Evolutionary conservation across 2,329 filamentous ascomycete species (phyloP).

Genomic region (Epichloe amarillans): DNA sequence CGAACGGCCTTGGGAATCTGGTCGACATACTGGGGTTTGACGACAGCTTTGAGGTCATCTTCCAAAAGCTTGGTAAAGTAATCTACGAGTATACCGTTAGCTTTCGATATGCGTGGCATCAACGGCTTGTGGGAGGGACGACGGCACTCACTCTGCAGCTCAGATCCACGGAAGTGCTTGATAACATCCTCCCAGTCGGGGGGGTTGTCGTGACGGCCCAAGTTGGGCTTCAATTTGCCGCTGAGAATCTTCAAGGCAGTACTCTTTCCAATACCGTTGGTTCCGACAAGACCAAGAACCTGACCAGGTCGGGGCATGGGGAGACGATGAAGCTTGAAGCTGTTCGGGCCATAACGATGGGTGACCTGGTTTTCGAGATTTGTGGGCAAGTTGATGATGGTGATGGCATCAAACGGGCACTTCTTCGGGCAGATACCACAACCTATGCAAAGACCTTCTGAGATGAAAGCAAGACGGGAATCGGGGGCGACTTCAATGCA

Average conservation of each 20-base stretch:
- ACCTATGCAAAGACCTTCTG: slow-evolving; percentile 88
- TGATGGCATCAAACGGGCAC: slow-evolving; percentile 96
- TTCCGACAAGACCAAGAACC: slow-evolving; percentile 90
- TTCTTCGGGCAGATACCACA: slow-evolving; percentile 99
- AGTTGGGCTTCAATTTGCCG: slow-evolving; percentile 95
- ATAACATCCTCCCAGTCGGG: slow-evolving; percentile 99
- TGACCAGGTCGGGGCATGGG: slow-evolving; percentile 93
- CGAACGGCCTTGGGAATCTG: slow-evolving; percentile 91
- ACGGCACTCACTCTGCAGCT: slow-evolving; percentile 68
- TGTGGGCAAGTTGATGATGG: slow-evolving; percentile 99
- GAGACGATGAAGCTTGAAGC: slow-evolving; percentile 96
- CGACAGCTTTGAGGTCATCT: slow-evolving; percentile 91
- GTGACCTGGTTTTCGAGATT: slow-evolving; percentile 98
- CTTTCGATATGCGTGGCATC: neutral
- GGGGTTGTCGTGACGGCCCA: slow-evolving; percentile 89
- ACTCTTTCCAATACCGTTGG: slow-evolving; percentile 99
- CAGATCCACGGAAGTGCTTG: slow-evolving; percentile 95
- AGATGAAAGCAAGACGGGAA: slow-evolving; percentile 96
- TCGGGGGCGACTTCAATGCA: slow-evolving; percentile 86
- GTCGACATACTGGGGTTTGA: slow-evolving; percentile 98
- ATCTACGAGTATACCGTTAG: slow-evolving; percentile 31
- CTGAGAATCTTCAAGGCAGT: slow-evolving; percentile 98
- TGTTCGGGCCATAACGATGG: slow-evolving; percentile 97
- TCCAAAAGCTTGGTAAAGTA: slow-evolving; percentile 98
- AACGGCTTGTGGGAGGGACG: slow-evolving; percentile 2